Conservation (phyloP, 2,329 filamentous ascomycete genomes). For the Aurifilum marmelostoma region DNA sequence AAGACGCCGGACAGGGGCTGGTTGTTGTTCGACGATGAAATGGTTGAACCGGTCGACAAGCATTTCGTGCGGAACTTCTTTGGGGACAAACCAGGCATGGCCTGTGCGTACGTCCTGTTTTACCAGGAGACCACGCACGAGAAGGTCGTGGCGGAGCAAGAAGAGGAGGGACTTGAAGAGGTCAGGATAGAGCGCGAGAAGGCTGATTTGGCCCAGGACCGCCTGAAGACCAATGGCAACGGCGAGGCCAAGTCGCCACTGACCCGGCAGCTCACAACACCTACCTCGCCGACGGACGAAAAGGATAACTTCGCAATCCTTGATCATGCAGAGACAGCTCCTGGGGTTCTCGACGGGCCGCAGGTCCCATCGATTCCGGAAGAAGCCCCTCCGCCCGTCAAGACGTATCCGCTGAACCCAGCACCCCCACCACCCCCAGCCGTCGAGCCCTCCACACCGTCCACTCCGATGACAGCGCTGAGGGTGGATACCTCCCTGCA, state of each 20-base stretch:
- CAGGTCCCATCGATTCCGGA: constrained; percentile 34
- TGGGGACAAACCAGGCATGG: constrained; percentile 86
- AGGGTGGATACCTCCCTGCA: constrained; percentile 52
- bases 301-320: constrained; percentile 60
- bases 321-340: constrained; percentile 69
- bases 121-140: constrained; percentile 87
- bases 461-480: constrained; percentile 47
- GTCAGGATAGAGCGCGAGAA: constrained; percentile 59
- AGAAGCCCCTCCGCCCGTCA: constrained; percentile 29
- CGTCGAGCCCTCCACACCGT: constrained; percentile 32
- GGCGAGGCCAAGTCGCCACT: constrained; percentile 47
- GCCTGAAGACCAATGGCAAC: constrained; percentile 38
- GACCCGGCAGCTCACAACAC: constrained; percentile 53
- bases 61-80: constrained; percentile 97
- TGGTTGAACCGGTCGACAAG: constrained; percentile 97
- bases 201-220: constrained; percentile 54
- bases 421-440: constrained; percentile 36
- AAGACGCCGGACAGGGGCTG: constrained; percentile 96
- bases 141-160: constrained; percentile 75
- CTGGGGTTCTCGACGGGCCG: constrained; percentile 40
- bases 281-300: constrained; percentile 49
- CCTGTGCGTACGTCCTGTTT: constrained; percentile 95
- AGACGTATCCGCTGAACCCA: constrained; percentile 36
- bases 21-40: constrained; percentile 96
- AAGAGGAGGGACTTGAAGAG: constrained; percentile 73